phyloP scores from a whole-genome alignment of 345 rosid species.

The Murraya paniculata region DNA sequence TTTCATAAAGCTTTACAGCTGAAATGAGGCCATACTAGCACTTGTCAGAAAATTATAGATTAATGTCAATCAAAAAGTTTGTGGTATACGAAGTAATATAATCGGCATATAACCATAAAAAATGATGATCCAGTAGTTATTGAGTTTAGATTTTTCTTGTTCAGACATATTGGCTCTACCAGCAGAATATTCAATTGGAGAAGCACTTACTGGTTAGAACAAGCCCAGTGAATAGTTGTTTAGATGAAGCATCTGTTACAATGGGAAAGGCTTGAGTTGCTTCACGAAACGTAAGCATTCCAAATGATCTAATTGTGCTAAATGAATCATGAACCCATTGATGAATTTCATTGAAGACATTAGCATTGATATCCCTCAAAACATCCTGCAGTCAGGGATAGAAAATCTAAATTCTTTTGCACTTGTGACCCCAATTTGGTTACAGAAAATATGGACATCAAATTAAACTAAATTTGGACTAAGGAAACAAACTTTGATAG shows the following conservation, averaged over 20 bases:
- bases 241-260: constrained; percentile 54
- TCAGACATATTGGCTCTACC: background rate
- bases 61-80: background rate
- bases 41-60: background rate
- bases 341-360: constrained; percentile 55
- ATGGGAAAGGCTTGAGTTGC: constrained; percentile 60
- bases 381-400: constrained; percentile 55
- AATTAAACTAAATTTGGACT: background rate
- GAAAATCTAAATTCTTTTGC: constrained; percentile 3
- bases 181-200: constrained; percentile 10
- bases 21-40: background rate
- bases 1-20: background rate
- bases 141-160: background rate
- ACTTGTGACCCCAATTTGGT: background rate
- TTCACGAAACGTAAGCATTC: constrained; percentile 38
- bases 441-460: background rate
- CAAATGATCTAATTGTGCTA: constrained; percentile 40
- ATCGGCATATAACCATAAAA: background rate
- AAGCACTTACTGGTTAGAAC: constrained; percentile 78
- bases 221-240: constrained; percentile 64
- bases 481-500: constrained; percentile 42
- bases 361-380: constrained; percentile 47
- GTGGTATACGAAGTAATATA: background rate
- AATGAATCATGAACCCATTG: constrained; percentile 73
- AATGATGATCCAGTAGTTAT: background rate